Evolutionary conservation across 192 early-diverging fungal genomes (phyloP), one percentile per base, ranked within the genome.

Genomic region (Gigaspora rosea): DNA sequence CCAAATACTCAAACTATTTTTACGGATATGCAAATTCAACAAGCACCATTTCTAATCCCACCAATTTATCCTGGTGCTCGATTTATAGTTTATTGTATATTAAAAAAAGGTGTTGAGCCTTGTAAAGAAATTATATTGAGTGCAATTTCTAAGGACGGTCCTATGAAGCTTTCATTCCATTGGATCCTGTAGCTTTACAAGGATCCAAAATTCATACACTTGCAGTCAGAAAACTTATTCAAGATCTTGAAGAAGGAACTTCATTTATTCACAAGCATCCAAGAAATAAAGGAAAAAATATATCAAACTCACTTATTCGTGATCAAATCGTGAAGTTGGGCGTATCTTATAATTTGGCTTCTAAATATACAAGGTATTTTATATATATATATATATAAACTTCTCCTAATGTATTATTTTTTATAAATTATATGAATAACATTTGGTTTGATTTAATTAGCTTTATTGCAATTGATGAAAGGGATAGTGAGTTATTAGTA

Each of bases 21-120:
- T n/a, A n/a, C 89, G 79, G n/a, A n/a, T n/a, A n/a, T 61, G 18
- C 63, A 75, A 46, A n/a, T 64, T 52, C 36, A n/a, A 16, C 61
- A 63, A 64, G 49, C 49, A n/a, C 73, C 73, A 6, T 64, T 50
- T 64, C 12, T 16, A n/a, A 75, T 75, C 32, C 73, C 73, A 22
- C 1, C 46, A 32, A 50, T 75, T 16, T 75, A 75, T 51, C 20
- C 59, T 0, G 73, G 73, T 49, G 58, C 50, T 27, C 36, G 73
- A 8, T 46, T 75, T 18, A 54, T 75, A 9, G 27, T 75, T 62
- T 75, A 75, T 35, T 57, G 50, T 18, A 49, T 75, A 52, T 46
- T 64, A 2, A n/a, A n/a, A n/a, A n/a, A n/a, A n/a, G n/a, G n/a
- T n/a, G n/a, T n/a, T n/a, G n/a, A n/a, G n/a, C n/a, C n/a, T n/a